These are phyloP conservation scores for Metschnikowia cerradonensis DNA, from an alignment of 805 yeast species.

Conservation along the genomic window DNA sequence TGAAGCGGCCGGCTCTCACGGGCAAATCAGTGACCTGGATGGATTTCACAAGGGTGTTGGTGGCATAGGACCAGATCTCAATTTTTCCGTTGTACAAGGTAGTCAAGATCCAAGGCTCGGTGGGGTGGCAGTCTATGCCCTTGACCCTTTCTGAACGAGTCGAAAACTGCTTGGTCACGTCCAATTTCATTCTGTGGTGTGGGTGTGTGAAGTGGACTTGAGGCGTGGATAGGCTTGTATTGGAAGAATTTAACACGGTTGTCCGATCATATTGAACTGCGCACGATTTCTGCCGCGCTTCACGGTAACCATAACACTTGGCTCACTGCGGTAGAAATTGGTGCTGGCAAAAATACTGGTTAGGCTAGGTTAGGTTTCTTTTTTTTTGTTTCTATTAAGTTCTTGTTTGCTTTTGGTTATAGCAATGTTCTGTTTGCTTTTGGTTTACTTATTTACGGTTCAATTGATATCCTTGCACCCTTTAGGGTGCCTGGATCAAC, in stretches of 20 bases:
- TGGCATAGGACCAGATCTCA: conserved; percentile 93
- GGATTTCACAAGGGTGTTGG: conserved; percentile 75
- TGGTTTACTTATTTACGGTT: neutral
- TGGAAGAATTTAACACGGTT: conserved; percentile 13
- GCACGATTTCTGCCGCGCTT: conserved; percentile 10
- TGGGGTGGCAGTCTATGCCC: conserved; percentile 96
- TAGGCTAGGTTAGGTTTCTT: too few species aligned
- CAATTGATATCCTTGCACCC: neutral
- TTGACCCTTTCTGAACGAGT: conserved; percentile 95
- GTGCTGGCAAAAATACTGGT: too few species aligned
- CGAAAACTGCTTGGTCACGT: conserved; percentile 69
- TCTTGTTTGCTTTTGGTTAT: too few species aligned
- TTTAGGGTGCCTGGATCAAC: neutral
- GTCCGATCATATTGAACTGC: conserved; percentile 10
- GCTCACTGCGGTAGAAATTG: neutral
- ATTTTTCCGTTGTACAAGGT: conserved; percentile 87
- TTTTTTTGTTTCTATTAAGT: too few species aligned
- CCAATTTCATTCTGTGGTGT: conserved; percentile 33
- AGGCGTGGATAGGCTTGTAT: conserved; percentile 1
- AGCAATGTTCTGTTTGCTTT: neutral
- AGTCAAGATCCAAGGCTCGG: conserved; percentile 94
- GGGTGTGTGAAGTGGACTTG: conserved; percentile 5
- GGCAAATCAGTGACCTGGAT: conserved; percentile 96
- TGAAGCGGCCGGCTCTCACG: conserved; percentile 89
- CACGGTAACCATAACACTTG: neutral